phyloP scores from a whole-genome alignment of 2,329 filamentous ascomycete genomes.

The Penicillium verrucosum region DNA sequence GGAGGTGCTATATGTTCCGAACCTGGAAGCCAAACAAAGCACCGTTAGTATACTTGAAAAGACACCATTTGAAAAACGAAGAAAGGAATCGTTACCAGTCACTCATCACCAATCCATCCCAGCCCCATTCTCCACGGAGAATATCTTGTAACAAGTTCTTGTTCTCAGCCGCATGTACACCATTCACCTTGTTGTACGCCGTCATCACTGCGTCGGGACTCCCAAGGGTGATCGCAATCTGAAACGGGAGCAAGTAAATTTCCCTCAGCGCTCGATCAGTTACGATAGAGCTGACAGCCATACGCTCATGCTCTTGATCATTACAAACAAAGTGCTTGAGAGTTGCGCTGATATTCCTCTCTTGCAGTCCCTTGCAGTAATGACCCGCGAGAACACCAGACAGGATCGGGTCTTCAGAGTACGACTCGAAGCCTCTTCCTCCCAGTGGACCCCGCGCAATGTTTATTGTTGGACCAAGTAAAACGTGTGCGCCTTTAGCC shows the following conservation, averaged over 20 bases:
- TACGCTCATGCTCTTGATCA: background rate
- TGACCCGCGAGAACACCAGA: background rate
- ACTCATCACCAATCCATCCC: background rate
- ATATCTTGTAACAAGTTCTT: background rate
- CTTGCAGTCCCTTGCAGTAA: background rate
- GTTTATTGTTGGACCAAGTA: background rate
- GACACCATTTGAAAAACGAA: no score
- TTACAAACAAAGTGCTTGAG: background rate
- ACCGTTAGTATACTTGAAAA: background rate
- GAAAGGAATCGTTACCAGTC: background rate
- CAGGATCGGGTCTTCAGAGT: background rate
- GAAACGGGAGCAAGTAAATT: background rate
- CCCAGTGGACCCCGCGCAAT: background rate
- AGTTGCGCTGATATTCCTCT: background rate
- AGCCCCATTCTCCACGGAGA: background rate
- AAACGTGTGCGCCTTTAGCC: background rate
- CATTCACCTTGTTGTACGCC: background rate
- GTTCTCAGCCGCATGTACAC: background rate
- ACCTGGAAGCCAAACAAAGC: background rate
- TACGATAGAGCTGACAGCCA: background rate
- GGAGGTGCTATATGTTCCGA: background rate
- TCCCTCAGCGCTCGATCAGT: background rate
- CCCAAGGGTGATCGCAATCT: background rate
- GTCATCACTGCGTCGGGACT: background rate
- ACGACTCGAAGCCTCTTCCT: background rate